A percentile compares a stretch with the other conserved stretches of the same genome.
Conservation (phyloP, 495 filamentous ascomycete genomes). For the Neurospora sp. region DNA sequence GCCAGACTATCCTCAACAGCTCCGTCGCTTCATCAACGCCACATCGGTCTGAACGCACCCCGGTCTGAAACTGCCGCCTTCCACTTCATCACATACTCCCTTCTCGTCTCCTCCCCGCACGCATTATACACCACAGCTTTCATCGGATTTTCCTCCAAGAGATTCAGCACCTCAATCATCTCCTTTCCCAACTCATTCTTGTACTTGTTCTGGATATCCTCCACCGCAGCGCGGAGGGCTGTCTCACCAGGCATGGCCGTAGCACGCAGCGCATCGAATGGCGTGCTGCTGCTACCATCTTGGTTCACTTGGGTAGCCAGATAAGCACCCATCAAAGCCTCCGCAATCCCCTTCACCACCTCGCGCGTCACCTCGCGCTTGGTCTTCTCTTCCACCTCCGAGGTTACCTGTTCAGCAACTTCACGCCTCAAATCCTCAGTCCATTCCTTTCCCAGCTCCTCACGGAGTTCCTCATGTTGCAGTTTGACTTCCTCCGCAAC, state of each 20-base stretch:
- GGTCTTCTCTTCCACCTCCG: conserved; percentile 1
- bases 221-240: background rate
- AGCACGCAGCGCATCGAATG: background rate
- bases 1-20: background rate
- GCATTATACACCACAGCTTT: background rate
- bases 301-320: background rate
- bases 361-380: background rate
- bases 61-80: background rate
- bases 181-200: background rate
- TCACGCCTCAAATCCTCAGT: background rate
- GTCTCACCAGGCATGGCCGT: background rate
- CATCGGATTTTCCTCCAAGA: background rate
- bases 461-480: background rate
- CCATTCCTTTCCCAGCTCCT: background rate
- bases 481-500: background rate
- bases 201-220: background rate
- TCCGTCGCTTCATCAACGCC: background rate
- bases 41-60: background rate
- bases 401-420: background rate
- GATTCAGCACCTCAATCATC: background rate
- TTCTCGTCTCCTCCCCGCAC: background rate
- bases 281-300: background rate
- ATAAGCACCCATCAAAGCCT: conserved; percentile 1
- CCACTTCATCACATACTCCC: background rate
- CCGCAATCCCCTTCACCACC: background rate